Percentiles rank a stretch among this genome's conserved stretches.
phyloP scores from a whole-genome alignment of 148 eudicot genomes.

The Chenopodium quinoa region DNA sequence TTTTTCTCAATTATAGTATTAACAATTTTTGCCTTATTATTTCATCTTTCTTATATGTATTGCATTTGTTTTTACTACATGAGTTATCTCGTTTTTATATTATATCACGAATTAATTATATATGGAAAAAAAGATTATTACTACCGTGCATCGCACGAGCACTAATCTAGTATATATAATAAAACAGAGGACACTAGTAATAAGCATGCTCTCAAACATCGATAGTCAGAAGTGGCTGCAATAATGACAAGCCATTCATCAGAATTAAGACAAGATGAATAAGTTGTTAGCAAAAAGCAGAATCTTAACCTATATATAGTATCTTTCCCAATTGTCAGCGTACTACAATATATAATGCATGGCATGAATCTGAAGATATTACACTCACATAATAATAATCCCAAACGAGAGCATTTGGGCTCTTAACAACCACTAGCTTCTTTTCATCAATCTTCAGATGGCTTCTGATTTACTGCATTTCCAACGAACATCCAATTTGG shows the following conservation, averaged over 20 bases:
- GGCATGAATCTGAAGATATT: background rate
- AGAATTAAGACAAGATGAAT: background rate
- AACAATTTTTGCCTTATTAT: no score
- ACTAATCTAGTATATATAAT: no score
- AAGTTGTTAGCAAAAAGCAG: background rate
- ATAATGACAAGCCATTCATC: slow-evolving; percentile 21
- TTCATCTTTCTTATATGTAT: no score
- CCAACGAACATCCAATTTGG: slow-evolving; percentile 48
- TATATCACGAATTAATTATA: no score
- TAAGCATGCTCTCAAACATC: slow-evolving; percentile 99
- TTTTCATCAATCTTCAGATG: slow-evolving; percentile 69
- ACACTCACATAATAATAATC: slow-evolving; percentile 67
- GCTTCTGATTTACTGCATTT: slow-evolving; percentile 74
- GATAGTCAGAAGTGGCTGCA: slow-evolving; percentile 95
- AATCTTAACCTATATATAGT: no score
- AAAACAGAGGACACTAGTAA: slow-evolving; percentile 32
- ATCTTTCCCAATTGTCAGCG: no score
- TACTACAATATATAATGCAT: background rate
- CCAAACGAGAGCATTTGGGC: slow-evolving; percentile 93
- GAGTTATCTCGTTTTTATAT: no score
- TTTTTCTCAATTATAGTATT: no score
- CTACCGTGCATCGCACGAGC: no score
- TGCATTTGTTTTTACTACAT: no score
- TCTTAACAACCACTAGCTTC: slow-evolving; percentile 85
- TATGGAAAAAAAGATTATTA: no score